Conservation (phyloP, 1,284 basidiomycete species). For the Caloboletus firmus region DNA sequence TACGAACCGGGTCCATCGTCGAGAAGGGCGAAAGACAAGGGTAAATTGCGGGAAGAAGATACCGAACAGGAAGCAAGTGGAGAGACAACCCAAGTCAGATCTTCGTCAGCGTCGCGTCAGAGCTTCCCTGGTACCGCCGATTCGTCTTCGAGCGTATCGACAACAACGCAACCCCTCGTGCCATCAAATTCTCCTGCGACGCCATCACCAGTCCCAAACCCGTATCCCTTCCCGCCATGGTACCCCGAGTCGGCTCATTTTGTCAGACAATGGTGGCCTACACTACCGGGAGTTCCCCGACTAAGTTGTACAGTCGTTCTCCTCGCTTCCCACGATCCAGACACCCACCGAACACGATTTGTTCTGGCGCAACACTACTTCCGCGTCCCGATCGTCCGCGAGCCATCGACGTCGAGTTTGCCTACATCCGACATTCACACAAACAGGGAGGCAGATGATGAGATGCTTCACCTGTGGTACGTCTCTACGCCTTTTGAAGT, state of each 20-base stretch:
- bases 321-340: constrained; percentile 56
- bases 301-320: constrained; percentile 73
- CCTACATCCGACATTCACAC: neutral
- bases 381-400: constrained; percentile 50
- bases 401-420: constrained; percentile 5
- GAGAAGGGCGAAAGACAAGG: constrained; percentile 20
- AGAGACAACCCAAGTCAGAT: constrained; percentile 3
- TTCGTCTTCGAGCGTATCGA: constrained; percentile 10
- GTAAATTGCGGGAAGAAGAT: constrained; percentile 24
- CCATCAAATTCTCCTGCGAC: neutral
- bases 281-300: constrained; percentile 54
- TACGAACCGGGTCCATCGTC: constrained; percentile 9
- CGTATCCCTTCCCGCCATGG: constrained; percentile 60
- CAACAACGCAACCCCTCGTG: neutral
- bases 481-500: constrained; percentile 69
- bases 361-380: constrained; percentile 78
- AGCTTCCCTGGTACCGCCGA: neutral
- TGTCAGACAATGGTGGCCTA: constrained; percentile 77
- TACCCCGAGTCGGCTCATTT: constrained; percentile 72
- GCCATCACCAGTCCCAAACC: constrained; percentile 36
- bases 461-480: constrained; percentile 67
- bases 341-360: constrained; percentile 56
- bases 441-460: constrained; percentile 38
- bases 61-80: constrained; percentile 9
- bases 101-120: constrained; percentile 15